phyloP scores from a whole-genome alignment of 441 rosid species.

The Erysimum pusillum region DNA sequence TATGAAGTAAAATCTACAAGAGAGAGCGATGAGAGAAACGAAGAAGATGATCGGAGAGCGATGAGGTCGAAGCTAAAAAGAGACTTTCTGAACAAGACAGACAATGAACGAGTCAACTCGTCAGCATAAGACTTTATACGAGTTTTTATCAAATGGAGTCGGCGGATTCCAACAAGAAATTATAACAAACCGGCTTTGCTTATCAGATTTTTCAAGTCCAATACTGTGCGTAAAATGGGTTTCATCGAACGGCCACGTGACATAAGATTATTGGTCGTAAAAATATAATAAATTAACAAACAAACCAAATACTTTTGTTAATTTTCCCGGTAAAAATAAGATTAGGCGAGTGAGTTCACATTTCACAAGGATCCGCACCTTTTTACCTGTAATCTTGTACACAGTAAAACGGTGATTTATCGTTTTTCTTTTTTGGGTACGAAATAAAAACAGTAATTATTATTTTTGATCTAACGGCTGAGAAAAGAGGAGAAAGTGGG shows the following conservation, averaged over 20 bases:
- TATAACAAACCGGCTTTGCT: not conserved
- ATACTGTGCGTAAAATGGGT: not conserved
- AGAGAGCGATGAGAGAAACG: not conserved
- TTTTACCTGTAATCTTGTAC: not conserved
- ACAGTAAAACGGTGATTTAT: not conserved
- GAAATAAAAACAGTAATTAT: too few species aligned
- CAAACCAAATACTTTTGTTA: too few species aligned
- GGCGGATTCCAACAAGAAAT: conserved; percentile 21
- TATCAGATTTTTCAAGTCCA: conserved; percentile 17
- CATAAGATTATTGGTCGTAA: not conserved
- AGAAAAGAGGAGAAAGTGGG: not conserved
- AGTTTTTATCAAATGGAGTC: not conserved
- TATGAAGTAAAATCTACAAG: not conserved
- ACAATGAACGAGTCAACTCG: conserved; percentile 39
- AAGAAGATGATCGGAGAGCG: conserved; percentile 21
- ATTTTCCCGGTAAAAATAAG: too few species aligned
- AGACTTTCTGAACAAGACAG: conserved; percentile 6
- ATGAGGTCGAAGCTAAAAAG: not conserved
- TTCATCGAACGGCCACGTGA: not conserved
- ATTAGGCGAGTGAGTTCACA: too few species aligned
- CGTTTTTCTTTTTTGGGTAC: not conserved
- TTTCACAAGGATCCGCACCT: not conserved
- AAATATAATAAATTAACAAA: not conserved
- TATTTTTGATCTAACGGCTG: conserved; percentile 12
- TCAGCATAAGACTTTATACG: not conserved